Percentiles rank a stretch among this genome's conserved stretches.
These are phyloP conservation scores for Gossypium aridum DNA, from an alignment of 441 rosid species.

Conservation along the genomic window DNA sequence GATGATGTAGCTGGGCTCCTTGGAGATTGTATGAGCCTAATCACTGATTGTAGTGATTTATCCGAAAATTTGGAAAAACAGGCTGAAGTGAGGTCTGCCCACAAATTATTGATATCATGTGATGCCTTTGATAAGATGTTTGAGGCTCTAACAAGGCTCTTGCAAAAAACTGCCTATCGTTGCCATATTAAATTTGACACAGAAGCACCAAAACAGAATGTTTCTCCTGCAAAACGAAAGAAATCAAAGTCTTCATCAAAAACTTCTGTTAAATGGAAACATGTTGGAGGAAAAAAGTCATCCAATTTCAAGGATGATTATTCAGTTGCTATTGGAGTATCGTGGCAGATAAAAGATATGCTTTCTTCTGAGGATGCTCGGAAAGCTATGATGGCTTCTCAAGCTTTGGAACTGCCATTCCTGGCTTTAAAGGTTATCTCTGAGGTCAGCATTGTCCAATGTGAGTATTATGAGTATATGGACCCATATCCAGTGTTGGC, in stretches of 20 bases:
- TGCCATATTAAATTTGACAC: slow-evolving; percentile 71
- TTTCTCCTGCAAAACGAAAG: slow-evolving; percentile 41
- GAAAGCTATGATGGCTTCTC: slow-evolving; percentile 52
- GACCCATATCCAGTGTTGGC: slow-evolving; percentile 65
- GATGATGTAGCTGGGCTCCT: slow-evolving; percentile 43
- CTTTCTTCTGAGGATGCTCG: slow-evolving; percentile 44
- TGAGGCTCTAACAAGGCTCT: slow-evolving; percentile 40
- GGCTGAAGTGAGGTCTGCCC: slow-evolving; percentile 72
- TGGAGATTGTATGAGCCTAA: slow-evolving; percentile 54
- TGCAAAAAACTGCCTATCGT: slow-evolving; percentile 69
- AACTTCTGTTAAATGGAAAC: slow-evolving; percentile 54
- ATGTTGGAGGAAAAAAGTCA: slow-evolving; percentile 37
- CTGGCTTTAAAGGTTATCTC: slow-evolving; percentile 67
- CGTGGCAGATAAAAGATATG: slow-evolving; percentile 89
- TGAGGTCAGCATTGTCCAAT: slow-evolving; percentile 66
- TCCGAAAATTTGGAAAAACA: slow-evolving; percentile 52
- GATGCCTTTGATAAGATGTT: slow-evolving; percentile 45
- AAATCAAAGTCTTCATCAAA: slow-evolving; percentile 44
- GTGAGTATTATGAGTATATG: slow-evolving; percentile 41
- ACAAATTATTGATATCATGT: slow-evolving; percentile 60
- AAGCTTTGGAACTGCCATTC: slow-evolving; percentile 39
- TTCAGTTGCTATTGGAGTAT: slow-evolving; percentile 62
- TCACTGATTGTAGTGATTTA: slow-evolving; percentile 52
- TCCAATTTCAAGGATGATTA: slow-evolving; percentile 65
- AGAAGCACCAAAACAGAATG: slow-evolving; percentile 45